Evolutionary conservation across 805 yeast species (phyloP).

Genomic region (Clavispora carvajalis): DNA sequence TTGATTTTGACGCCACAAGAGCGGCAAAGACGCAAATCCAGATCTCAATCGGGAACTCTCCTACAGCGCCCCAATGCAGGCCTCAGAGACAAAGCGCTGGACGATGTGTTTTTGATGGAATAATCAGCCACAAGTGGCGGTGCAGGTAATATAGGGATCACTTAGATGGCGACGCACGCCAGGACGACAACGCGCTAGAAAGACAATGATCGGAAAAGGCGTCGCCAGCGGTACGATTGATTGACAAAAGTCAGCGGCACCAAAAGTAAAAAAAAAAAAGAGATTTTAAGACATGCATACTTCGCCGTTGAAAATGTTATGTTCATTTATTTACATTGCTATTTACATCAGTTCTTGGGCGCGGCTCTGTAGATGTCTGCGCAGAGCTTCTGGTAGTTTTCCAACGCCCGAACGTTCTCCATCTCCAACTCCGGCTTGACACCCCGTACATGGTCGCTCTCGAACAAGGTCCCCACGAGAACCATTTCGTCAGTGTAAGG

Average conservation of each 20-base stretch:
- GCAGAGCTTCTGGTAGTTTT: constrained; percentile 23
- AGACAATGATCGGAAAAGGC: neutral
- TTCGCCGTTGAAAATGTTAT: neutral
- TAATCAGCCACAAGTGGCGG: neutral
- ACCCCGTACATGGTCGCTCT: constrained; percentile 31
- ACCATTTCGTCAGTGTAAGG: constrained; percentile 35
- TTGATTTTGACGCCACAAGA: constrained; percentile 75
- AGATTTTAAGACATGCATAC: no score
- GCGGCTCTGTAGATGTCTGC: constrained; percentile 41
- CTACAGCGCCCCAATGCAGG: constrained; percentile 26
- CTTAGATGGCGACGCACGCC: neutral
- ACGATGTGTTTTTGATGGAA: constrained; percentile 38
- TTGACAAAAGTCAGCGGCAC: neutral
- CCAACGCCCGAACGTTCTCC: constrained; percentile 12
- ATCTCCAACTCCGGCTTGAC: constrained; percentile 32
- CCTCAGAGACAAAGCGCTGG: neutral
- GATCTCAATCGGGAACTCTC: constrained; percentile 44
- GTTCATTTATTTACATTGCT: constrained; percentile 3
- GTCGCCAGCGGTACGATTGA: neutral
- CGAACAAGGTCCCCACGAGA: constrained; percentile 38
- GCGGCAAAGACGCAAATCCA: constrained; percentile 58
- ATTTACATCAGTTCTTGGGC: constrained; percentile 16
- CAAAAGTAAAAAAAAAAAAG: neutral
- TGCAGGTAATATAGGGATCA: neutral
- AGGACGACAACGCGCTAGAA: neutral